These are phyloP conservation scores for Ogataea paraovalis DNA, from an alignment of 805 yeast genomes.

Conservation along the genomic window DNA sequence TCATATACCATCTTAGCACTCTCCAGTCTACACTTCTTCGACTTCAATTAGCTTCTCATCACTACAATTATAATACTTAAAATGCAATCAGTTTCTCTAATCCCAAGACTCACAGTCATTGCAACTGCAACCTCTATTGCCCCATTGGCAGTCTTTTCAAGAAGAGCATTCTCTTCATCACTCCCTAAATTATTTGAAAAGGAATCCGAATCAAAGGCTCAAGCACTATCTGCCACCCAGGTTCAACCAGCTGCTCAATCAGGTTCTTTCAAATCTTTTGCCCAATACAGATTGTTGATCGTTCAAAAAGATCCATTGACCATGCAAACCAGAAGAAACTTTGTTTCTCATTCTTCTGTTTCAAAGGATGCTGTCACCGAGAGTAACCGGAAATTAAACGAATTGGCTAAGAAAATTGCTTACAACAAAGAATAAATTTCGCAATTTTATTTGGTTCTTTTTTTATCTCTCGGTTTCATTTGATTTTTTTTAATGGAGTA, in stretches of 20 bases:
- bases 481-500: background rate
- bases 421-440: conserved; percentile 15
- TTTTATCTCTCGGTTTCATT: background rate
- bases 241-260: conserved; percentile 2
- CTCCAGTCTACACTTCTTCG: background rate
- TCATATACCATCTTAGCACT: no score
- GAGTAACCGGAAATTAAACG: conserved; percentile 11
- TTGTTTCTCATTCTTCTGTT: conserved; percentile 8
- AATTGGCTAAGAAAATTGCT: conserved; percentile 23
- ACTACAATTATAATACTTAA: background rate
- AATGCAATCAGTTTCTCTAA: conserved; percentile 1
- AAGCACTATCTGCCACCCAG: conserved; percentile 14
- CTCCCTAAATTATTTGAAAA: conserved; percentile 16
- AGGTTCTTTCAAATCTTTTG: conserved; percentile 24
- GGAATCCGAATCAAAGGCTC: conserved; percentile 18
- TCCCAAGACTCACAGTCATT: background rate
- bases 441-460: background rate
- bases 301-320: conserved; percentile 26
- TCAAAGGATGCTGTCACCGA: conserved; percentile 10
- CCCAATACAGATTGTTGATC: conserved; percentile 27
- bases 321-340: conserved; percentile 23
- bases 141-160: conserved; percentile 3
- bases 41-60: background rate
- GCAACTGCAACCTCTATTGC: conserved; percentile 4
- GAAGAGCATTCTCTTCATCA: conserved; percentile 18